Percentiles rank a stretch among this genome's conserved stretches.
phyloP scores from a whole-genome alignment of 2,329 filamentous ascomycete genomes.

The Fusarium falciforme region DNA sequence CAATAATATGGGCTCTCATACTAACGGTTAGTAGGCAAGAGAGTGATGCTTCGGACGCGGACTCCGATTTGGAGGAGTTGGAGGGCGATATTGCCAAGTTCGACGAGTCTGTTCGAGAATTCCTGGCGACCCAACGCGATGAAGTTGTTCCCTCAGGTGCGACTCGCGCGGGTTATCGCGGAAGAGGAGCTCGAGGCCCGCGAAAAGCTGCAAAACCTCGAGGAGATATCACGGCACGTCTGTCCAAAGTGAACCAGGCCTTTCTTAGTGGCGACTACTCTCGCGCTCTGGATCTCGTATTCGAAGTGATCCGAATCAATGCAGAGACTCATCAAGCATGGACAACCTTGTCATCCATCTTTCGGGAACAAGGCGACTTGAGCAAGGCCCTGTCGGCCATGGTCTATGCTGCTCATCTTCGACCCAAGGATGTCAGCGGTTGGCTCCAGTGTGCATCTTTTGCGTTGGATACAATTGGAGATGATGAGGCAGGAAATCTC shows the following conservation, averaged over 20 bases:
- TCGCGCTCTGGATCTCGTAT: slow-evolving; percentile 67
- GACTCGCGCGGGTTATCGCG: slow-evolving; percentile 37
- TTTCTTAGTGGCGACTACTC: slow-evolving; percentile 73
- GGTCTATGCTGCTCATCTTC: slow-evolving; percentile 71
- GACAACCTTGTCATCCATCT: slow-evolving; percentile 70
- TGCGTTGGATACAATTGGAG: slow-evolving; percentile 62
- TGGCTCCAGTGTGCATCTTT: slow-evolving; percentile 71
- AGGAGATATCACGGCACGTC: slow-evolving; percentile 75
- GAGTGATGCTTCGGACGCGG: slow-evolving; percentile 52
- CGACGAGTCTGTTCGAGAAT: slow-evolving; percentile 55
- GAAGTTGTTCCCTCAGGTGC: slow-evolving; percentile 32
- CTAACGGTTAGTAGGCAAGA: slow-evolving; percentile 24
- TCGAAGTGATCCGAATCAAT: slow-evolving; percentile 75
- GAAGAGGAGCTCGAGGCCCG: slow-evolving; percentile 56
- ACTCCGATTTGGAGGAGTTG: slow-evolving; percentile 59
- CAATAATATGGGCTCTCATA: neutral
- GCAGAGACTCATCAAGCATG: slow-evolving; percentile 75
- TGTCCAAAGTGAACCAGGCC: slow-evolving; percentile 74
- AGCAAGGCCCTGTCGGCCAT: slow-evolving; percentile 69
- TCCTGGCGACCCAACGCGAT: slow-evolving; percentile 53
- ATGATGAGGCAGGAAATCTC: slow-evolving; percentile 61
- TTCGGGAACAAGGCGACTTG: slow-evolving; percentile 68
- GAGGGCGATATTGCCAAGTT: slow-evolving; percentile 57
- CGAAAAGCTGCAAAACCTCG: slow-evolving; percentile 75
- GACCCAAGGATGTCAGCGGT: slow-evolving; percentile 68